phyloP scores from a whole-genome alignment of 164 flowering plant genomes.

The Aristolochia fimbriata region DNA sequence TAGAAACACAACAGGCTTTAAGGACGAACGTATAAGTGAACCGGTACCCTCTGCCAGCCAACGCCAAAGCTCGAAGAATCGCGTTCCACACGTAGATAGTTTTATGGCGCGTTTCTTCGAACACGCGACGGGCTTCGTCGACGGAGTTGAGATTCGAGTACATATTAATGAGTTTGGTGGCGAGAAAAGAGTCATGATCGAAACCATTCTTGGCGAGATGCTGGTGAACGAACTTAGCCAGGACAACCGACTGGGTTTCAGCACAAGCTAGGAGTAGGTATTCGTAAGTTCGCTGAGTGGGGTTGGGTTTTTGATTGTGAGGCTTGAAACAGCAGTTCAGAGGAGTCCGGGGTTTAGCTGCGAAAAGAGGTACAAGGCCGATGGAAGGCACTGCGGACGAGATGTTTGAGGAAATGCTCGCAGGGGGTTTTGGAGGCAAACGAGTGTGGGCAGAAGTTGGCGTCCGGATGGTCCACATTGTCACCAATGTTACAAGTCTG shows the following conservation, averaged over 20 bases:
- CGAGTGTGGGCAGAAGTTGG: background rate
- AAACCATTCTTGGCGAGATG: conserved; percentile 45
- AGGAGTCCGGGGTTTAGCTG: background rate
- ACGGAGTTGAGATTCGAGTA: conserved; percentile 42
- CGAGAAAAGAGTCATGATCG: conserved; percentile 70
- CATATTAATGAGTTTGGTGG: conserved; percentile 71
- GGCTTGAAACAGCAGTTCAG: background rate
- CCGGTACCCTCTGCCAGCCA: conserved; percentile 53
- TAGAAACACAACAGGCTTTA: conserved; percentile 64
- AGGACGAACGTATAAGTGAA: conserved; percentile 70
- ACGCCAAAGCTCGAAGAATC: conserved; percentile 53
- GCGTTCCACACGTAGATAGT: conserved; percentile 78
- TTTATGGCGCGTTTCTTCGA: conserved; percentile 41
- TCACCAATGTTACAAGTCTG: background rate
- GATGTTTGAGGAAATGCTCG: background rate
- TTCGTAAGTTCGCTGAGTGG: conserved; percentile 70
- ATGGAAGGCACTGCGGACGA: background rate
- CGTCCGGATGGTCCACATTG: background rate
- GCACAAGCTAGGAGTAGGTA: conserved; percentile 52
- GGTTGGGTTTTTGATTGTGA: conserved; percentile 30
- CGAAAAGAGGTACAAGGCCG: background rate
- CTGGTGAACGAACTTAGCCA: conserved; percentile 44
- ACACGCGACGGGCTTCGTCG: conserved; percentile 60
- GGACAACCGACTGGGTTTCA: conserved; percentile 26
- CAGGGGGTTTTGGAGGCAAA: background rate